phyloP scores from a whole-genome alignment of 2,329 filamentous ascomycete species.

The Pestalotiopsis sp. region DNA sequence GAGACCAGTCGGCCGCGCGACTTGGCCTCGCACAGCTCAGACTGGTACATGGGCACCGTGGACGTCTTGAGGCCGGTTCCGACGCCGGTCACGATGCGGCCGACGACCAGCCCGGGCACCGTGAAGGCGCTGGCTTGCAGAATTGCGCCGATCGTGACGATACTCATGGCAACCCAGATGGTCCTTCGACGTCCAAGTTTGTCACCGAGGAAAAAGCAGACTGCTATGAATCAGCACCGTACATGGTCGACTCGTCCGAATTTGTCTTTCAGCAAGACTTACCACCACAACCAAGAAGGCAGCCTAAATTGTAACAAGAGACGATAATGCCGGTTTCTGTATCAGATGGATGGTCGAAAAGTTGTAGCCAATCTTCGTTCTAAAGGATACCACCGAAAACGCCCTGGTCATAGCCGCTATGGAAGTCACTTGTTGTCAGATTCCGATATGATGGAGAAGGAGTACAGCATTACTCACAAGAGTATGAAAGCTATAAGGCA shows the following conservation, averaged over 20 bases:
- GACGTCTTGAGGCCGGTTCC: constrained; percentile 26
- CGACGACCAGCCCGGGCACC: constrained; percentile 13
- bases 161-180: constrained; percentile 15
- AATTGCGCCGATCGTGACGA: constrained; percentile 13
- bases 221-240: no score
- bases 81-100: constrained; percentile 11
- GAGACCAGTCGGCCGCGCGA: constrained; percentile 44
- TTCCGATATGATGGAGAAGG: no score
- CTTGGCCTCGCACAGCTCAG: constrained; percentile 44
- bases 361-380: constrained; percentile 10
- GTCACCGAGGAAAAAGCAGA: constrained; percentile 11
- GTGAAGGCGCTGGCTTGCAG: constrained; percentile 13
- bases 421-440: no score
- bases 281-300: background rate
- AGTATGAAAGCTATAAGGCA: constrained; percentile 7
- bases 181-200: constrained; percentile 9
- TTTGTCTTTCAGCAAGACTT: background rate
- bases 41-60: constrained; percentile 44
- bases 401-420: constrained; percentile 17
- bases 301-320: constrained; percentile 11
- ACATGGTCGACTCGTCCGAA: no score
- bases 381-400: constrained; percentile 16
- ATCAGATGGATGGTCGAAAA: constrained; percentile 7
- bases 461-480: background rate
- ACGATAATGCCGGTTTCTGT: constrained; percentile 13